Base-by-base conservation (phyloP, 257 asterid genomes). In the Petunia axillaris region DNA sequence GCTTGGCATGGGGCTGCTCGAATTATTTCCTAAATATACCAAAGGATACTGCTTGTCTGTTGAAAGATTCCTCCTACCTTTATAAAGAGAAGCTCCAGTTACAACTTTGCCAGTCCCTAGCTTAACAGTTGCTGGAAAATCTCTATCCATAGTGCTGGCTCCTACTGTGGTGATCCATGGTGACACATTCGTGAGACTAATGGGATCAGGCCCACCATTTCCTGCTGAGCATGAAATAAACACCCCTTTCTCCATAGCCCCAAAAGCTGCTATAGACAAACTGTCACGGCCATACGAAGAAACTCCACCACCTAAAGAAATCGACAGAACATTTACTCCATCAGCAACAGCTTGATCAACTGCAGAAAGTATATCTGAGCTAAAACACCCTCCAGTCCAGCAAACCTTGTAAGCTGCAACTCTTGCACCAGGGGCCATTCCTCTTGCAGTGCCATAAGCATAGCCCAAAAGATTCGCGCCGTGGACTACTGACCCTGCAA, bases 141-240 rank as follows among this genome's bases (percentile, higher is more conserved):
- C 97, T 25, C 99, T 85, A 59, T 92, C 98, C 98, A 94, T 90
- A 0, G 97, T 94, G 83, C 97, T 92, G 2, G 98, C 98, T 15
- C 98, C 98, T 55, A 96, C 96, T 0, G 98, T 96, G 0, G 98
- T 81, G 40, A 96, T 92, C 99, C 98, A 96, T 1, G 99, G 99
- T 0, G 98, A 92, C 1, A 95, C 98, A 81, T 95, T 95, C 0
- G 98, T 92, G 57, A 96, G 88, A 68, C 93, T 96, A 65, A 92
- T 86, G 1, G 98, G 99, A 78, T 92, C 98, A 1, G 99, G 98
- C 16, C 99, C 99, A 3, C 95, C 97, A 80, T 96, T 94, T 15
- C 99, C 98, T 0, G 98, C 97, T 0, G 99, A 96, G 80, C 98
- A 96, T 1, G 98, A 96, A 2, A 94, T 78, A 9, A 96, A 91